phyloP scores from a whole-genome alignment of 805 yeast species.

The Candida sanyiensis region DNA sequence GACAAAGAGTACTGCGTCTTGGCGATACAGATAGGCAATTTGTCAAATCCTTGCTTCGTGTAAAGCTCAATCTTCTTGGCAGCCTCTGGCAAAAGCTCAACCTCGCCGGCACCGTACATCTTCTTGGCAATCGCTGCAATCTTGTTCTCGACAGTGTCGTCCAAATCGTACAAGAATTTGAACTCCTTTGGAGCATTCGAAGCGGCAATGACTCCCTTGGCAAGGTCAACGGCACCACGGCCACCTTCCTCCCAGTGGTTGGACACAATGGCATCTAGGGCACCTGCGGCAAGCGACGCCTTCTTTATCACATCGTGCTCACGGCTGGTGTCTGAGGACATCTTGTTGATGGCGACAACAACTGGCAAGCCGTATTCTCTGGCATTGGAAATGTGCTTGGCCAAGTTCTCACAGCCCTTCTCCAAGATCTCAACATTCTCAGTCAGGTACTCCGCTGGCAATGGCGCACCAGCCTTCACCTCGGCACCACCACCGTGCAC shows the following conservation, averaged over 20 bases:
- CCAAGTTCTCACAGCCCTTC: slow-evolving; percentile 80
- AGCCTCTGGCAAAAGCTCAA: slow-evolving; percentile 81
- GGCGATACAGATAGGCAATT: slow-evolving; percentile 93
- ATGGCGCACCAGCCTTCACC: slow-evolving; percentile 86
- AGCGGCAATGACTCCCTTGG: slow-evolving; percentile 76
- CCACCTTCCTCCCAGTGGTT: slow-evolving; percentile 98
- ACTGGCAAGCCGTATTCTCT: slow-evolving; percentile 84
- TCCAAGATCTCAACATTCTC: slow-evolving; percentile 77
- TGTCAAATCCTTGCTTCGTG: slow-evolving; percentile 81
- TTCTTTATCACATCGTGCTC: slow-evolving; percentile 77
- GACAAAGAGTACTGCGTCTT: slow-evolving; percentile 96
- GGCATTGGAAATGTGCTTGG: slow-evolving; percentile 85
- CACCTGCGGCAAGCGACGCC: slow-evolving; percentile 88
- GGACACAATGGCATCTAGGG: slow-evolving; percentile 81
- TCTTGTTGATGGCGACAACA: slow-evolving; percentile 88
- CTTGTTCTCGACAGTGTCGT: slow-evolving; percentile 73
- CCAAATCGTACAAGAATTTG: slow-evolving; percentile 63
- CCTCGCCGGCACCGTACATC: slow-evolving; percentile 89
- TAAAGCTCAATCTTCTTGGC: slow-evolving; percentile 71
- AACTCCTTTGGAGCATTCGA: slow-evolving; percentile 46
- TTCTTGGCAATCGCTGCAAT: slow-evolving; percentile 70
- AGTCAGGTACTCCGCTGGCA: slow-evolving; percentile 73
- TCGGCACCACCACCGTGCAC: slow-evolving; percentile 97
- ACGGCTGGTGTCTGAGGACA: slow-evolving; percentile 72
- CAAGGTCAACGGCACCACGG: slow-evolving; percentile 77